Base-by-base conservation (phyloP, 108 stramenopile genomes). In the Skeletonema tropicum region DNA sequence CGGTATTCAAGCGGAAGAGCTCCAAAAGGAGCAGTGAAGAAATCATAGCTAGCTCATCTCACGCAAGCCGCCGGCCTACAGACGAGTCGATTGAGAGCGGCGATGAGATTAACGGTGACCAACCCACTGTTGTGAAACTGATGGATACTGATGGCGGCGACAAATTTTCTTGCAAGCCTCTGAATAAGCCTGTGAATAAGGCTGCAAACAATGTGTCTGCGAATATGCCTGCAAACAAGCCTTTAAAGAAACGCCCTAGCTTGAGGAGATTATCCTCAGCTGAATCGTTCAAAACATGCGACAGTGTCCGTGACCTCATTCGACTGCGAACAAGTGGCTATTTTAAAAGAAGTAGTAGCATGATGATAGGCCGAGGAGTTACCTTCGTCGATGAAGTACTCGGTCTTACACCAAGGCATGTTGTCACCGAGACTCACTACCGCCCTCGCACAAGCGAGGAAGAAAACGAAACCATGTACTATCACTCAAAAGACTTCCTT, bases 301-400 rank as follows among this genome's bases (percentile, higher is more conserved):
- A 55, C 23, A 55, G 21, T 5, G 52, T 55, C 23, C 19, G 52
- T 21, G 52, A 55, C 5, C 23, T 23, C 23, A 55, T 55, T n/a
- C 52, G 10, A 10, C 0, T 0, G 2, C 52, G 52, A 23, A 55
- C 52, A 2, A 55, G 52, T 23, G 9, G 52, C 23, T 15, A 8
- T 9, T 55, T 5, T 55, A 2, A 2, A 2, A 55, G 23, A 55
- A 25, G 52, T 0, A 55, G 52, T 23, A 25, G 19, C 21, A 55
- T 2, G 23, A 19, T 6, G 0, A 9, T 1, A 10, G 9, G 2
- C 7, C 31, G 12, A 60, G 5, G 59, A 2, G 61, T 62, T 4
- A 62, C 39, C 8, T 62, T 62, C 61, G 13, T 62, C 61, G 61
- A 62, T 8, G 61, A 62, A 25, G 61, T 6, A 36, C 36, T 62